These are phyloP conservation scores for Lasiosphaeriaceae sp. DNA, from an alignment of 495 filamentous ascomycete species.

Conservation along the genomic window DNA sequence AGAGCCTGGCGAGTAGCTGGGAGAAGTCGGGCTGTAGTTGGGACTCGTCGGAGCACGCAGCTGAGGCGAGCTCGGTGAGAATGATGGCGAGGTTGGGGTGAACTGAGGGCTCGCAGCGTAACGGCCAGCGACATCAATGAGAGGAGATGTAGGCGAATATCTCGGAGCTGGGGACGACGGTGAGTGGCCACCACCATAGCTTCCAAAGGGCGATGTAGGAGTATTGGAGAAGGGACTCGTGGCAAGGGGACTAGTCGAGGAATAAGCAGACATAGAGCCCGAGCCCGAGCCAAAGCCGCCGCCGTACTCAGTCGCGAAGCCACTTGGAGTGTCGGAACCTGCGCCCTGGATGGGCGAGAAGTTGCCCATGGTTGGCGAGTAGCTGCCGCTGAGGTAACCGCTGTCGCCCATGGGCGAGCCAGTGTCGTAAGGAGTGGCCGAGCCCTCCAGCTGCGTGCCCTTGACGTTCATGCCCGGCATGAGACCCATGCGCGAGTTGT, in stretches of 20 bases:
- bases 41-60: constrained; percentile 61
- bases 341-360: constrained; percentile 88
- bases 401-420: constrained; percentile 83
- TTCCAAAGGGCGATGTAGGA: constrained; percentile 65
- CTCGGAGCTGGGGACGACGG: constrained; percentile 62
- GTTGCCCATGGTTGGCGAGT: constrained; percentile 72
- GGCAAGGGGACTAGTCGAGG: constrained; percentile 65
- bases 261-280: constrained; percentile 66
- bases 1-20: constrained; percentile 73
- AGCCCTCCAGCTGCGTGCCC: constrained; percentile 70
- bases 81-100: constrained; percentile 71
- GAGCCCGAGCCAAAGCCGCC: constrained; percentile 38
- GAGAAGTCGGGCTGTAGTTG: constrained; percentile 79
- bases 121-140: constrained; percentile 56
- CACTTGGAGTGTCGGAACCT: constrained; percentile 70
- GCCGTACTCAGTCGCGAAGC: constrained; percentile 59
- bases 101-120: constrained; percentile 69
- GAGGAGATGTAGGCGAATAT: constrained; percentile 70
- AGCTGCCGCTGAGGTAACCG: constrained; percentile 59
- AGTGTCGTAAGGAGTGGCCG: constrained; percentile 90
- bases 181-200: constrained; percentile 64
- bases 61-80: constrained; percentile 76
- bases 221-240: constrained; percentile 77
- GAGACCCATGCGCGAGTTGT: constrained; percentile 76
- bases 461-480: constrained; percentile 73